Conservation (phyloP, 495 filamentous ascomycete genomes). For the Penicillium pulvis region DNA sequence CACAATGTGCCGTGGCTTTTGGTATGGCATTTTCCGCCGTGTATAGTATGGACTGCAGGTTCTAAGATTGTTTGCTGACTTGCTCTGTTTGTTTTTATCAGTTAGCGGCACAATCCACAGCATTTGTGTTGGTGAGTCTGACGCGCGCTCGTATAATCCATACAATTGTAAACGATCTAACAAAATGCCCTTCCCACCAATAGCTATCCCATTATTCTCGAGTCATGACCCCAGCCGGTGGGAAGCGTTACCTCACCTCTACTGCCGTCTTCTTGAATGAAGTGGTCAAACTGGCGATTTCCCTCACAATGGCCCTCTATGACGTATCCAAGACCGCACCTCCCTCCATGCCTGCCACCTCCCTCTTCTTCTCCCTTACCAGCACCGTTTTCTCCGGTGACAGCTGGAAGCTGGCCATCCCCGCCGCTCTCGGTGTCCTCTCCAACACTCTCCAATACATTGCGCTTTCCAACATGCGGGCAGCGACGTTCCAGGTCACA, state of each 20-base stretch:
- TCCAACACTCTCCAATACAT: conserved; percentile 93
- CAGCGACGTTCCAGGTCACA: conserved; percentile 88
- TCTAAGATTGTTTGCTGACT: conserved; percentile 19
- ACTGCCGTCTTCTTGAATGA: conserved; percentile 95
- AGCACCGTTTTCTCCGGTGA: conserved; percentile 85
- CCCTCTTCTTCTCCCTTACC: conserved; percentile 77
- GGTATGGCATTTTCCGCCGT: conserved; percentile 49
- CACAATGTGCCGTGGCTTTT: conserved; percentile 78
- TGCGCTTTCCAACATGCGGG: conserved; percentile 85
- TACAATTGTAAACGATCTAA: conserved; percentile 15
- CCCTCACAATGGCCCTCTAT: conserved; percentile 81
- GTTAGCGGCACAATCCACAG: conserved; percentile 45
- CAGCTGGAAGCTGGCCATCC: conserved; percentile 93
- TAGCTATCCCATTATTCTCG: conserved; percentile 92
- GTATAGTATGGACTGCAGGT: not conserved
- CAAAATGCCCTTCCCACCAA: not conserved
- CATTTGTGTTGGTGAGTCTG: conserved; percentile 44
- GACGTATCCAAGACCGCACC: conserved; percentile 77
- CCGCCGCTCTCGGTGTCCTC: conserved; percentile 83
- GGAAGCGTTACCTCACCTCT: conserved; percentile 87
- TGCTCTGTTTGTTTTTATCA: conserved; percentile 18
- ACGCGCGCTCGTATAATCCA: not conserved
- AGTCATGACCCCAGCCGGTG: conserved; percentile 79
- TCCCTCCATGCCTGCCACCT: conserved; percentile 74
- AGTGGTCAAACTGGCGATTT: conserved; percentile 84